A percentile compares a stretch with the other conserved stretches of the same genome.
Conservation (phyloP, 2,329 filamentous ascomycete genomes). For the Cercospora zeae-maydis region DNA sequence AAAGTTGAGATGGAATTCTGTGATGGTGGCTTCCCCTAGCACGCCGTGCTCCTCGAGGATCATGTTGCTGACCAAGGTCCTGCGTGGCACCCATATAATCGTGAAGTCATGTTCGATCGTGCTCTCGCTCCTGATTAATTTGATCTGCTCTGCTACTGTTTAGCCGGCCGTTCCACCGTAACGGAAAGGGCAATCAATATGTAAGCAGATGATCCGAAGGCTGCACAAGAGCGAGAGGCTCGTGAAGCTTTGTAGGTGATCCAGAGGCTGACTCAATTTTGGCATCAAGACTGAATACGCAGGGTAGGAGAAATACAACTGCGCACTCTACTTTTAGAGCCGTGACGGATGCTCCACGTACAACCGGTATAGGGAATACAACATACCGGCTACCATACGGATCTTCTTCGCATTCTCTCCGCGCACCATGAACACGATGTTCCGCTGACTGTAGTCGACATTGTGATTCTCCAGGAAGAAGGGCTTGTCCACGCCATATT, state of each 20-base stretch:
- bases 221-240: slow-evolving; percentile 24
- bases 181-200: slow-evolving; percentile 42
- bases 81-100: slow-evolving; percentile 91
- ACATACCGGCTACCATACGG: slow-evolving; percentile 78
- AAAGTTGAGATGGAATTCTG: slow-evolving; percentile 83
- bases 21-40: slow-evolving; percentile 83
- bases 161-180: not conserved
- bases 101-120: slow-evolving; percentile 93
- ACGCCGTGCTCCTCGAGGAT: slow-evolving; percentile 90
- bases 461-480: slow-evolving; percentile 97
- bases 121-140: slow-evolving; percentile 80
- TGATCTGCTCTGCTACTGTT: slow-evolving; percentile 72
- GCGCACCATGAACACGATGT: slow-evolving; percentile 88
- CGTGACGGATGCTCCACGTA: slow-evolving; percentile 27
- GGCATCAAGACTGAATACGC: slow-evolving; percentile 45
- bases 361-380: slow-evolving; percentile 9
- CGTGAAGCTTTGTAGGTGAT: slow-evolving; percentile 24
- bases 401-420: slow-evolving; percentile 85
- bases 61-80: slow-evolving; percentile 86
- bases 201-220: slow-evolving; percentile 46
- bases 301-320: slow-evolving; percentile 51
- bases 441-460: slow-evolving; percentile 88
- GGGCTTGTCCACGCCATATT: slow-evolving; percentile 96
- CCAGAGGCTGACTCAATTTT: slow-evolving; percentile 29
- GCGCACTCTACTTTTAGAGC: slow-evolving; percentile 61